Evolutionary conservation across 2,329 filamentous ascomycete species (phyloP).

Genomic region (Epichloe uncinata): DNA sequence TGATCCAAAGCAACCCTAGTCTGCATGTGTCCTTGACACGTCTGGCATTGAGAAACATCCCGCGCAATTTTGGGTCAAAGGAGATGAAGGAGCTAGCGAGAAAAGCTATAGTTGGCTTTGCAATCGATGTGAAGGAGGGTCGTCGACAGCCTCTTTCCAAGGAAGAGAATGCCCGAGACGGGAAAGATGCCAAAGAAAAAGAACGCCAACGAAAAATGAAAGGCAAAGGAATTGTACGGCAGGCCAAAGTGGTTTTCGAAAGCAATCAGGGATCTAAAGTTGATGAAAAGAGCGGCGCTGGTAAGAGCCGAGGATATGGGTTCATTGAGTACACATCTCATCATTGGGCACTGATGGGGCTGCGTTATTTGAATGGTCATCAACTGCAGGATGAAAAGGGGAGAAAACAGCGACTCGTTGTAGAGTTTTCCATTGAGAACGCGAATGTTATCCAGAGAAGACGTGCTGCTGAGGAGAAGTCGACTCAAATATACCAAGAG

Average conservation of each 20-base stretch:
- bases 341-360: constrained; percentile 84
- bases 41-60: constrained; percentile 83
- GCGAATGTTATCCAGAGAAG: constrained; percentile 84
- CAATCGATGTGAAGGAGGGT: constrained; percentile 72
- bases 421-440: constrained; percentile 97
- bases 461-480: constrained; percentile 22
- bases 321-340: constrained; percentile 96
- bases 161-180: constrained; percentile 72
- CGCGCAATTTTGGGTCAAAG: constrained; percentile 69
- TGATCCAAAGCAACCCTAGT: constrained; percentile 83
- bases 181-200: constrained; percentile 62
- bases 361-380: constrained; percentile 84
- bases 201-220: constrained; percentile 69
- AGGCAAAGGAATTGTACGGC: constrained; percentile 75
- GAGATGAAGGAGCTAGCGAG: constrained; percentile 83
- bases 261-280: constrained; percentile 76
- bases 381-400: constrained; percentile 47
- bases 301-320: constrained; percentile 82
- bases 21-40: constrained; percentile 82
- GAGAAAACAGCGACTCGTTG: constrained; percentile 79
- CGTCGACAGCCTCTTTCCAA: constrained; percentile 68
- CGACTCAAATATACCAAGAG: constrained; percentile 18
- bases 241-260: constrained; percentile 93
- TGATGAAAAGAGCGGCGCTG: constrained; percentile 59
- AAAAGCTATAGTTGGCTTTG: constrained; percentile 88